Base-by-base conservation (phyloP, 2,329 filamentous ascomycete species). In the Arthroderma sp. region DNA sequence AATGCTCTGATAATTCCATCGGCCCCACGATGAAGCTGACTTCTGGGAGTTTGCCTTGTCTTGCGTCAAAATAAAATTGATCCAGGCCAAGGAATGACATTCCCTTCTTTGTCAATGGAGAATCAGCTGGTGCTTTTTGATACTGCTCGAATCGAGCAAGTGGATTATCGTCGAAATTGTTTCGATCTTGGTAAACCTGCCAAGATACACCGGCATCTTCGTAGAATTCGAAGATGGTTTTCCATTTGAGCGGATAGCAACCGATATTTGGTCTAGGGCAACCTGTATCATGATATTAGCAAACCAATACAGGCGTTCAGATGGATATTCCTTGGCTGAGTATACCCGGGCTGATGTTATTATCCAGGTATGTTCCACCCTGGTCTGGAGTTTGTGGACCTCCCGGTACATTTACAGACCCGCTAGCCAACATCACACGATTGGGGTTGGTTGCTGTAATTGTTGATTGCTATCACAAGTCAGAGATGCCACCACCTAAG, bases 81-180 rank as follows among this genome's bases (percentile, higher is more conserved):
- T 71, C 61, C 0, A 77, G 61, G 7, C 69, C 66, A 9, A 67
- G 55, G 42, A 64, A 73, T 3, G 66, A 61, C 51, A 74, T 60
- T 1, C 72, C 72, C 29, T 67, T 65, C 38, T 69, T 47, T 29
- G 69, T 61, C 3, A 75, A 60, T 6, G 61, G 57, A 1, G 68
- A 69, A 10, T 59, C 54, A 1, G 55, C 53, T 0, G 55, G 49
- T 1, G 72, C 70, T 0, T 65, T 62, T 47, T 74, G 71, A 54
- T 65, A 75, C 45, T 74, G 70, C 45, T 68, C 44, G 50, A 76
- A 76, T 65, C 71, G 72, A 32, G 71, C 71, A 9, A 73, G 60
- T 0, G 71, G 66, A 53, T 74, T 75, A 53, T 75, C 73, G 36
- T 73, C 71, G 46, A 72, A 73, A 55, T 73, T 73, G 51, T 74